phyloP scores from a whole-genome alignment of 2,329 filamentous ascomycete species.

The Ceratocystiopsis brevicomis region DNA sequence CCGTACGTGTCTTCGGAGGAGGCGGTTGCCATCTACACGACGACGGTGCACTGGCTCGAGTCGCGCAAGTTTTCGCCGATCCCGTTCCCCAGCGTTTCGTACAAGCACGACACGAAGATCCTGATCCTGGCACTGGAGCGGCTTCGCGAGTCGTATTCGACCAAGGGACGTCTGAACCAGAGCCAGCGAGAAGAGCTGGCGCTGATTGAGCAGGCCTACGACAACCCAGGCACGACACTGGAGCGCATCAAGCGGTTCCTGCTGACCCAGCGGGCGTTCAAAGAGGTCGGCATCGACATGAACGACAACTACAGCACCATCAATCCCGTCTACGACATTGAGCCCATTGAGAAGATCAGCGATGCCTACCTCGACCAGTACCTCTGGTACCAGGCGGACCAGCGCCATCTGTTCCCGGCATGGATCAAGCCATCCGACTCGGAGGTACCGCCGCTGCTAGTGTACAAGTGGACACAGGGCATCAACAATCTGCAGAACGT shows the following conservation, averaged over 20 bases:
- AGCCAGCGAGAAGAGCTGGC: constrained; percentile 94
- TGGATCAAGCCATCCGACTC: constrained; percentile 99
- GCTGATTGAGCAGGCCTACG: constrained; percentile 93
- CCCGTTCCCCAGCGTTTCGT: constrained; percentile 94
- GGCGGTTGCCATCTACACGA: constrained; percentile 96
- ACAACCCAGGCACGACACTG: constrained; percentile 87
- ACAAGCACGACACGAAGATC: constrained; percentile 99
- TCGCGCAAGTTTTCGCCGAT: constrained; percentile 97
- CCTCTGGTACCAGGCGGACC: constrained; percentile 96
- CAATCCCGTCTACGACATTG: constrained; percentile 96
- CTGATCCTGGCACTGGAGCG: constrained; percentile 87
- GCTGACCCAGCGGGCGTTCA: constrained; percentile 92
- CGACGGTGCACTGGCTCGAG: constrained; percentile 96
- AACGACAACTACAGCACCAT: constrained; percentile 99
- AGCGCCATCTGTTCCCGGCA: constrained; percentile 86
- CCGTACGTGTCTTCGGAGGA: constrained; percentile 97
- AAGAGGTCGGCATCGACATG: constrained; percentile 99
- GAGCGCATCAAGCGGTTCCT: constrained; percentile 96
- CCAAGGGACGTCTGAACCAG: constrained; percentile 91
- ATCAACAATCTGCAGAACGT: constrained; percentile 96
- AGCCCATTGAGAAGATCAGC: constrained; percentile 98
- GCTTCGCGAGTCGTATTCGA: constrained; percentile 86
- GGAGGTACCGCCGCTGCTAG: constrained; percentile 81
- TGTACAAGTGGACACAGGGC: constrained; percentile 98
- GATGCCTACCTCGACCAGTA: constrained; percentile 98